A percentile compares a stretch with the other conserved stretches of the same genome.
These are phyloP conservation scores for Suillus plorans DNA, from an alignment of 768 basidiomycete species.

Conservation along the genomic window DNA sequence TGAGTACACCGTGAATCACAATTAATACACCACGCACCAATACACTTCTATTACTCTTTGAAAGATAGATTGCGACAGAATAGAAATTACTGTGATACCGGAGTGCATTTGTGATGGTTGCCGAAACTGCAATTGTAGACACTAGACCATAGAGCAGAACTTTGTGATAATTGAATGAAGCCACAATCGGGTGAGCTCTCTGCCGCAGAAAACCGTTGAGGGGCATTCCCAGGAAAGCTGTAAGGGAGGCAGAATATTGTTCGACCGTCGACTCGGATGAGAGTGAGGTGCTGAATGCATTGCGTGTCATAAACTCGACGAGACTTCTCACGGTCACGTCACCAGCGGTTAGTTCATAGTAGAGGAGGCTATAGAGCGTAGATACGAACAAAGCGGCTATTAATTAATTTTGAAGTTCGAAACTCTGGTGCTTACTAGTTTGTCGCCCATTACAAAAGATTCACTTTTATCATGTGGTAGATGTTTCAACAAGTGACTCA, in stretches of 20 bases:
- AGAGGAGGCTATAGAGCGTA: too few species aligned
- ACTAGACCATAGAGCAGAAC: constrained; percentile 66
- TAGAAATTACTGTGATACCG: constrained; percentile 90
- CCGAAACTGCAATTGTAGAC: constrained; percentile 68
- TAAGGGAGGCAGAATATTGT: neutral
- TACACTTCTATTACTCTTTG: constrained; percentile 89
- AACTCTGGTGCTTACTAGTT: neutral
- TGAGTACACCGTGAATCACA: constrained; percentile 4
- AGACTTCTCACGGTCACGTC: neutral
- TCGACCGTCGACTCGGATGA: neutral
- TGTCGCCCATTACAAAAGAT: neutral
- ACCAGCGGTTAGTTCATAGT: neutral
- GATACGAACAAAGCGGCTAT: too few species aligned
- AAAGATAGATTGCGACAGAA: constrained; percentile 88
- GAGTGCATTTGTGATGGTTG: constrained; percentile 77
- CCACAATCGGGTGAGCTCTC: constrained; percentile 47
- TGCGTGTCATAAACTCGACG: neutral
- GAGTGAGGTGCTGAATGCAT: neutral
- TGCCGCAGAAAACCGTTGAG: constrained; percentile 49
- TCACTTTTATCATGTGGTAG: too few species aligned
- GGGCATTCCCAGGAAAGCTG: constrained; percentile 39
- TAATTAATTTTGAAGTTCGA: too few species aligned
- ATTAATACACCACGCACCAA: constrained; percentile 53
- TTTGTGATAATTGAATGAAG: constrained; percentile 58
- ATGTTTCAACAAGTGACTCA: too few species aligned